Percentiles rank a stretch among this genome's conserved stretches.
Evolutionary conservation across 306 rosid genomes (phyloP).

Genomic region (Castanospermum australe): DNA sequence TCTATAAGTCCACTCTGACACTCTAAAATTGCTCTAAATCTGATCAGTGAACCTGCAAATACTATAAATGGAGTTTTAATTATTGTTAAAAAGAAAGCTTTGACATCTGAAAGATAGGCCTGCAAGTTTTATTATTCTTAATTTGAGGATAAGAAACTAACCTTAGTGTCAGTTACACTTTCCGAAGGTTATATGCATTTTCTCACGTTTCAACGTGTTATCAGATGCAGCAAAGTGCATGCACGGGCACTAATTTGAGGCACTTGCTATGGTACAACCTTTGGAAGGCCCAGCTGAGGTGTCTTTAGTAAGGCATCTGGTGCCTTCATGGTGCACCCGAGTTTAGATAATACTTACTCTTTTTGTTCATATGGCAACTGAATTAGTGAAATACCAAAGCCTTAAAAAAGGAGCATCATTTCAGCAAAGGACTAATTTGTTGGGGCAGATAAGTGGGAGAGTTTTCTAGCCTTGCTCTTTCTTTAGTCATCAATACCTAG

Average conservation of each 20-base stretch:
- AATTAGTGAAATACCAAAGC: too few species aligned
- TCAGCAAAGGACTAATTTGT: too few species aligned
- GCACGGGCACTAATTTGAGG: neutral
- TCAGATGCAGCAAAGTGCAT: constrained; percentile 2
- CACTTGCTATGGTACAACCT: neutral
- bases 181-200: constrained; percentile 13
- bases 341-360: too few species aligned
- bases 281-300: too few species aligned
- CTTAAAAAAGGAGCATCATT: too few species aligned
- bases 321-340: too few species aligned
- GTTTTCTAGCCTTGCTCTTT: too few species aligned
- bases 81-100: neutral
- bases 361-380: too few species aligned
- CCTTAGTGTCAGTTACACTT: neutral
- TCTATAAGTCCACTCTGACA: neutral
- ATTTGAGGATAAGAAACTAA: neutral
- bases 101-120: neutral
- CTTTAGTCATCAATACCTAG: too few species aligned
- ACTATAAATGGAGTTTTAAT: neutral
- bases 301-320: too few species aligned
- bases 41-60: neutral
- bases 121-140: constrained; percentile 2
- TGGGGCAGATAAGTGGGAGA: too few species aligned
- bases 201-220: neutral
- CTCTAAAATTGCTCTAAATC: neutral